Conservation (phyloP, 257 asterid species). For the Nicotiana attenuata region DNA sequence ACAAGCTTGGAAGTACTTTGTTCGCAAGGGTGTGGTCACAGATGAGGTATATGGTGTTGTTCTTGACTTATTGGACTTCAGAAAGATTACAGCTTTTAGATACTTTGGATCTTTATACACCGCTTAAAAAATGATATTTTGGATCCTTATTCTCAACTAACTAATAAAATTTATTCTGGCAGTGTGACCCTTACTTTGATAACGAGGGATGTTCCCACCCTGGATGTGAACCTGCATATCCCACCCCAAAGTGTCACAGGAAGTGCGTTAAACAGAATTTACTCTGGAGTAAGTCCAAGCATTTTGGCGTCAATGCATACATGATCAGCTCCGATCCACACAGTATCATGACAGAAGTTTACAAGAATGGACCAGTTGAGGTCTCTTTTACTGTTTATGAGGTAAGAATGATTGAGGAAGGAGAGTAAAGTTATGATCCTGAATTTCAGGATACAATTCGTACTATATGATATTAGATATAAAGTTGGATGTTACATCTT, state of each 20-base stretch:
- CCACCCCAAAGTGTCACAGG: constrained; percentile 70
- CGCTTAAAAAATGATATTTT: not conserved
- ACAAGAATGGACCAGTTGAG: constrained; percentile 84
- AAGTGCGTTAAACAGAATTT: constrained; percentile 65
- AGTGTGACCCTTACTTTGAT: constrained; percentile 99
- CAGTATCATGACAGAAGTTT: constrained; percentile 84
- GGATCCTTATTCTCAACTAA: constrained; percentile 5
- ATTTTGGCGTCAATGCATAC: constrained; percentile 56
- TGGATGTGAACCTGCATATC: constrained; percentile 89
- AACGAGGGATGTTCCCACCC: constrained; percentile 88
- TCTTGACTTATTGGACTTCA: not conserved
- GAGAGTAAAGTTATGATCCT: constrained; percentile 2
- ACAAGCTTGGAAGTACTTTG: constrained; percentile 84
- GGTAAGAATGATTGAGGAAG: constrained; percentile 35
- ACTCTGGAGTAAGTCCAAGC: constrained; percentile 72
- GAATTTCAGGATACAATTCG: not conserved
- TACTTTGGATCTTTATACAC: not conserved
- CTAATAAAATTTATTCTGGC: constrained; percentile 21
- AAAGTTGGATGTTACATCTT: not conserved
- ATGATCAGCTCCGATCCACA: constrained; percentile 56
- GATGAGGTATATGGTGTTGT: constrained; percentile 49
- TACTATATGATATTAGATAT: not conserved
- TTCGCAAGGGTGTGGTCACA: constrained; percentile 78
- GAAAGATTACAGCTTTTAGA: not conserved
- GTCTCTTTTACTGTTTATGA: constrained; percentile 93